phyloP scores from a whole-genome alignment of 2,329 filamentous ascomycete genomes.

The Alternaria incomplexa region DNA sequence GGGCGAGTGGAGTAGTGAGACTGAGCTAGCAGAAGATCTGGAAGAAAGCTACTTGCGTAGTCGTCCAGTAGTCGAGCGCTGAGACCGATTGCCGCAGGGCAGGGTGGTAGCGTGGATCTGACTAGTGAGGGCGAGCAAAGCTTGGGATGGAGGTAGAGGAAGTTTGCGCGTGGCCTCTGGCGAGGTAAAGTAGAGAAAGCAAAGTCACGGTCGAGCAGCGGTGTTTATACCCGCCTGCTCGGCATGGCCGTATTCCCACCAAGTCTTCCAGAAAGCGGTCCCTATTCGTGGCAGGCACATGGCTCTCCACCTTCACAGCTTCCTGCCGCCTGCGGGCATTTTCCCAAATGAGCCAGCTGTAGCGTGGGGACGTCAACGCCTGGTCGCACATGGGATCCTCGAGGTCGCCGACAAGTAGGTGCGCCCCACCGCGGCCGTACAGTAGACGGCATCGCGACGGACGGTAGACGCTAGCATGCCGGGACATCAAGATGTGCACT shows the following conservation, averaged over 20 bases:
- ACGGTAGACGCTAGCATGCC: not conserved
- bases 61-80: not conserved
- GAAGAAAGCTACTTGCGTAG: not conserved
- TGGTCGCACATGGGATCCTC: slow-evolving; percentile 28
- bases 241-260: not conserved
- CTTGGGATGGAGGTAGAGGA: not conserved
- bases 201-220: not conserved
- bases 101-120: not conserved
- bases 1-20: not conserved
- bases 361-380: slow-evolving; percentile 16
- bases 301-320: slow-evolving; percentile 4
- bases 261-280: not conserved
- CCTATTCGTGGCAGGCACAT: slow-evolving; percentile 6
- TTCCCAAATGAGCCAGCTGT: slow-evolving; percentile 10
- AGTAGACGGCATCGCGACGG: not conserved
- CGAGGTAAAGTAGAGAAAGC: not conserved
- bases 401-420: slow-evolving; percentile 22
- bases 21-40: not conserved
- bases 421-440: slow-evolving; percentile 5
- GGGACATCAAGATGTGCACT: slow-evolving; percentile 3
- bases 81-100: not conserved
- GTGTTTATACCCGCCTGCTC: not conserved
- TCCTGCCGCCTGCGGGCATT: slow-evolving; percentile 4
- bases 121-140: not conserved
- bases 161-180: not conserved